Evolutionary conservation across 1,284 basidiomycete genomes (phyloP).

Genomic region (Cutaneotrichosporon cavernicola): DNA sequence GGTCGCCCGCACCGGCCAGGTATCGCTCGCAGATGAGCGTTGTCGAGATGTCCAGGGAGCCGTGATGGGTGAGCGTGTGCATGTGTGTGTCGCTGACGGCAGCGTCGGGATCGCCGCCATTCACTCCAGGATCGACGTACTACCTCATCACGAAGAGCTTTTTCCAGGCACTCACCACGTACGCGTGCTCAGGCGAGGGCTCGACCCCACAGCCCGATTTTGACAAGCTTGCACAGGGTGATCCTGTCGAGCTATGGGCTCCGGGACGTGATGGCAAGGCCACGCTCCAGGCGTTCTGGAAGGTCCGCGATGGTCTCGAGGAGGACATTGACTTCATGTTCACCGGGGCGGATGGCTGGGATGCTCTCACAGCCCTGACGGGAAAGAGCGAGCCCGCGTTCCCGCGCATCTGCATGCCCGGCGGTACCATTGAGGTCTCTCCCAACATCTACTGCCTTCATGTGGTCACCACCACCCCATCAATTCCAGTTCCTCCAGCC

Average conservation of each 20-base stretch:
- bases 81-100: slow-evolving; percentile 6
- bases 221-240: slow-evolving; percentile 27
- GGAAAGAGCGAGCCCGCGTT: slow-evolving; percentile 49
- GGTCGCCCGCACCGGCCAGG: slow-evolving; percentile 45
- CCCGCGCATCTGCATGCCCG: slow-evolving; percentile 57
- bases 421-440: slow-evolving; percentile 66
- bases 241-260: slow-evolving; percentile 28
- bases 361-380: slow-evolving; percentile 57
- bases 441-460: slow-evolving; percentile 70
- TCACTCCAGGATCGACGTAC: slow-evolving; percentile 34
- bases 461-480: slow-evolving; percentile 30
- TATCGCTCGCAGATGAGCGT: slow-evolving; percentile 31
- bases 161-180: slow-evolving; percentile 33
- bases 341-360: slow-evolving; percentile 72
- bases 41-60: slow-evolving; percentile 16
- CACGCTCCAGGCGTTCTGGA: slow-evolving; percentile 29
- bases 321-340: slow-evolving; percentile 77
- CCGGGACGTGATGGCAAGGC: slow-evolving; percentile 19
- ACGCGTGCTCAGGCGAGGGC: slow-evolving; percentile 29
- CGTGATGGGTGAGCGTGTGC: slow-evolving; percentile 18
- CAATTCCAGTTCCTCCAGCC: slow-evolving; percentile 23
- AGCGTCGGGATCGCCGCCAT: slow-evolving; percentile 40
- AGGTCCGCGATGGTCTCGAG: slow-evolving; percentile 52
- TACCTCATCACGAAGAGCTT: slow-evolving; percentile 45
- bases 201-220: slow-evolving; percentile 30